Conservation (phyloP, 345 rosid genomes). For the Pistacia integerrima region DNA sequence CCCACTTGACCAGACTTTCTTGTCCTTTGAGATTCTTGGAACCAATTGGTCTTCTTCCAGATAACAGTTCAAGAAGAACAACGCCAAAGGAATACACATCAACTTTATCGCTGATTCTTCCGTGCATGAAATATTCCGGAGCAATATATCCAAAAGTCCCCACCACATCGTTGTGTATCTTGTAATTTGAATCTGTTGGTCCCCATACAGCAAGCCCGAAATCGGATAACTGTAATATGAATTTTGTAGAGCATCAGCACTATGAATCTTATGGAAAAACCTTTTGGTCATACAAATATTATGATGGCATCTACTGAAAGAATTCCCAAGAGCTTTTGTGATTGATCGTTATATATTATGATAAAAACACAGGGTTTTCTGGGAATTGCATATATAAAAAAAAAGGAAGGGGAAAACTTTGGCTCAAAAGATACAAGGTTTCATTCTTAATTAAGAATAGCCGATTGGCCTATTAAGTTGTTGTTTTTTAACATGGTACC, state of each 20-base stretch:
- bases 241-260: not conserved
- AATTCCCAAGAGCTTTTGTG: not conserved
- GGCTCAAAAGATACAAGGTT: no score
- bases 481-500: constrained; percentile 22
- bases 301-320: not conserved
- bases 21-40: constrained; percentile 22
- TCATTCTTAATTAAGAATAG: no score
- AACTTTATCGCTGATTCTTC: constrained; percentile 48
- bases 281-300: not conserved
- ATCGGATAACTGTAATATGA: constrained; percentile 45
- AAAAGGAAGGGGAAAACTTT: no score
- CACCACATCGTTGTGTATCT: constrained; percentile 33
- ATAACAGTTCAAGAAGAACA: constrained; percentile 50
- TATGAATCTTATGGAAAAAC: no score
- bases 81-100: constrained; percentile 62
- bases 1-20: constrained; percentile 56
- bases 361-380: no score
- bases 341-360: not conserved
- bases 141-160: constrained; percentile 68
- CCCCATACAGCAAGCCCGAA: constrained; percentile 59
- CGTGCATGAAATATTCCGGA: constrained; percentile 59
- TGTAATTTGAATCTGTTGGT: constrained; percentile 34
- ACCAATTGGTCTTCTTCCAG: constrained; percentile 48
- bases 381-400: no score
- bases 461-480: no score